Evolutionary conservation across 345 rosid genomes (phyloP).

Genomic region (Eucalyptus leucophloia): DNA sequence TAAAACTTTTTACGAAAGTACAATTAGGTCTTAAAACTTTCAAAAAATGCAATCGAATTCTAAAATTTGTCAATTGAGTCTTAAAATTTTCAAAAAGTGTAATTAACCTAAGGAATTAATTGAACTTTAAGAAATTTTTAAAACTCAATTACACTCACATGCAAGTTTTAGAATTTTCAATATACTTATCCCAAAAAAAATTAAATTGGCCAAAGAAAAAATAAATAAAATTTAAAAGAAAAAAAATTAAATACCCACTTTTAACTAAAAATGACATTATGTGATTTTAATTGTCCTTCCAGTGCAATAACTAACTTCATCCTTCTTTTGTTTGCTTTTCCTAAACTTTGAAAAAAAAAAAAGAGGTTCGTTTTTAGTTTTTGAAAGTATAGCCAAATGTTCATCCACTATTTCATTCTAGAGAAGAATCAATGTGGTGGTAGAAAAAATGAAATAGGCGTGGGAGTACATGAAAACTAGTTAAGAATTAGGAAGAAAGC

Average conservation of each 20-base stretch:
- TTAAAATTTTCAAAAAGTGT: too few relatives aligned
- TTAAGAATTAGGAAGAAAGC: not conserved
- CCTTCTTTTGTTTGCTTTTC: not conserved
- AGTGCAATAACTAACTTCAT: not conserved
- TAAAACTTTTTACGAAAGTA: fast-evolving
- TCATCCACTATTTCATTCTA: not conserved
- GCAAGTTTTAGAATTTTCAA: too few relatives aligned
- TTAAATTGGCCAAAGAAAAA: not conserved
- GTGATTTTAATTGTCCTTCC: not conserved
- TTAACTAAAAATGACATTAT: not conserved
- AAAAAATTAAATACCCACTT: not conserved
- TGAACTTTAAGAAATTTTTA: too few relatives aligned
- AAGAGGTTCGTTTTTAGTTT: not conserved
- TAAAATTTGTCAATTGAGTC: too few relatives aligned
- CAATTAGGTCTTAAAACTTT: too few relatives aligned
- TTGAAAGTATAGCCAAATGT: not conserved
- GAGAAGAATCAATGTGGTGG: not conserved
- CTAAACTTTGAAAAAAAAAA: not conserved
- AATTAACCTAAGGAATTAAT: too few relatives aligned
- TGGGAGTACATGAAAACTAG: not conserved
- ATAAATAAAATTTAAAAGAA: not conserved
- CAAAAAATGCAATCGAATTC: too few relatives aligned
- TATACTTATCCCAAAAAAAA: too few relatives aligned
- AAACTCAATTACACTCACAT: too few relatives aligned
- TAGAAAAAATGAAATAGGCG: not conserved